Conservation (phyloP, 129 eudicot genomes). For the Flaveria bidentis region DNA sequence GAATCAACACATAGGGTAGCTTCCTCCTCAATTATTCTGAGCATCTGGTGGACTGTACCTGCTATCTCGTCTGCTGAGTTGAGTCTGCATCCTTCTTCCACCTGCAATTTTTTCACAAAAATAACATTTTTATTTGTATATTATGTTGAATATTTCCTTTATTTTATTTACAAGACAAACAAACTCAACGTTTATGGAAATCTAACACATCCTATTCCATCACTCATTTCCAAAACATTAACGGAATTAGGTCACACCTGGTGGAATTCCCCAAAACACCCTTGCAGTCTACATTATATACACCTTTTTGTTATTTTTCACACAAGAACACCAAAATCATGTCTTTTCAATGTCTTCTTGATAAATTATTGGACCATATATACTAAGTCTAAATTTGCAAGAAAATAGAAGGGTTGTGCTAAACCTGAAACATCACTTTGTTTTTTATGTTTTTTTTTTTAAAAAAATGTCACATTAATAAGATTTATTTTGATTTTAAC, state of each 20-base stretch:
- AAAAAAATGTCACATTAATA: no score
- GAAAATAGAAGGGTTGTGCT: background rate
- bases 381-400: background rate
- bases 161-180: conserved; percentile 18
- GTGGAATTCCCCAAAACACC: conserved; percentile 37
- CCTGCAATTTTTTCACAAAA: conserved; percentile 43
- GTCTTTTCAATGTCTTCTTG: background rate
- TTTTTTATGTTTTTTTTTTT: no score
- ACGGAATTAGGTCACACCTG: conserved; percentile 36
- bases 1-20: conserved; percentile 52
- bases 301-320: background rate
- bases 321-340: background rate
- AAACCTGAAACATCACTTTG: no score
- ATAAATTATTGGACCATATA: background rate
- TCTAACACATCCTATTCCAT: conserved; percentile 35
- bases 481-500: no score
- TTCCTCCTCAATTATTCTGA: conserved; percentile 91
- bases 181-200: conserved; percentile 35
- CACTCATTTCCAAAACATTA: conserved; percentile 40
- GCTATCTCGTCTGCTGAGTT: conserved; percentile 91
- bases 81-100: conserved; percentile 94
- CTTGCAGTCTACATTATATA: background rate
- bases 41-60: conserved; percentile 95
- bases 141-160: conserved; percentile 24
- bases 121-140: background rate